Evolutionary conservation across 805 yeast species (phyloP).

Genomic region (Brettanomyces sp.): DNA sequence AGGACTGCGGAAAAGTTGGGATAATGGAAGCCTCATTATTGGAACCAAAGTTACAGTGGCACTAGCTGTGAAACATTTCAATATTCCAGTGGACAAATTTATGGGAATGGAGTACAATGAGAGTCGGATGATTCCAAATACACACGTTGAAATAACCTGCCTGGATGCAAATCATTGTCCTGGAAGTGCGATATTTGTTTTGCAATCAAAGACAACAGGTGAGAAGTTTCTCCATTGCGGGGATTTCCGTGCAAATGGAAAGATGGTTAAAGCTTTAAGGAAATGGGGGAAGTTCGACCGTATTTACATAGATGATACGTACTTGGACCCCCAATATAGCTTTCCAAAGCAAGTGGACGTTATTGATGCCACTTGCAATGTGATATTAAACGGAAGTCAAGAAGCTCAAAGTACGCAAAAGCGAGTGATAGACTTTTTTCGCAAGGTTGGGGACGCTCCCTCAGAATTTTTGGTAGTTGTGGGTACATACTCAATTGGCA

Average conservation of each 20-base stretch:
- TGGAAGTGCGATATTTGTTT: slow-evolving; percentile 78
- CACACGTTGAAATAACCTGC: slow-evolving; percentile 43
- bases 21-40: slow-evolving; percentile 51
- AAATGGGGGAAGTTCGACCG: slow-evolving; percentile 34
- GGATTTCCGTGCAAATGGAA: slow-evolving; percentile 68
- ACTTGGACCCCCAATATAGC: slow-evolving; percentile 60
- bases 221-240: slow-evolving; percentile 71
- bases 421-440: slow-evolving; percentile 31
- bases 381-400: slow-evolving; percentile 27
- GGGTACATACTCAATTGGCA: slow-evolving; percentile 90
- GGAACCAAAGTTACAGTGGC: slow-evolving; percentile 64
- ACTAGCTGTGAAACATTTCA: slow-evolving; percentile 44
- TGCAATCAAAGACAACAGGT: slow-evolving; percentile 32
- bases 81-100: slow-evolving; percentile 35
- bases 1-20: slow-evolving; percentile 75
- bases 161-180: slow-evolving; percentile 95
- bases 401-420: slow-evolving; percentile 12
- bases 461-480: slow-evolving; percentile 42
- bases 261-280: slow-evolving; percentile 33
- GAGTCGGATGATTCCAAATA: slow-evolving; percentile 30
- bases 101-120: slow-evolving; percentile 30
- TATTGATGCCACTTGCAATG: slow-evolving; percentile 46
- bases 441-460: background rate
- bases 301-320: slow-evolving; percentile 85
- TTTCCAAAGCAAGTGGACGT: slow-evolving; percentile 76